Evolutionary conservation across 148 eudicot genomes (phyloP).

Genomic region (Silene conica): DNA sequence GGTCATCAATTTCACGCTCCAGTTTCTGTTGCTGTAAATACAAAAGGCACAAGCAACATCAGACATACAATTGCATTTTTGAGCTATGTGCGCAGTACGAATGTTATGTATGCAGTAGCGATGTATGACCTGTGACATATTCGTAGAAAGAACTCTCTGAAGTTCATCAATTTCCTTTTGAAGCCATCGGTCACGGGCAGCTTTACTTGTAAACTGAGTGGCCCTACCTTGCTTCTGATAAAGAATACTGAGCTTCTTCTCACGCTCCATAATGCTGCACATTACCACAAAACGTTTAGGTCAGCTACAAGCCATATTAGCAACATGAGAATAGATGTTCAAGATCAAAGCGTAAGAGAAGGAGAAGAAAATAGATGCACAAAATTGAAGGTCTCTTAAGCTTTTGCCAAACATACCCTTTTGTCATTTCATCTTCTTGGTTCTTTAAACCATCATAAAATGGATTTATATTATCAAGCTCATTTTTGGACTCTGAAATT

Average conservation of each 20-base stretch:
- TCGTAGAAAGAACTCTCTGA: slow-evolving; percentile 56
- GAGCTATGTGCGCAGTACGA: neutral
- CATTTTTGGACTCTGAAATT: slow-evolving; percentile 56
- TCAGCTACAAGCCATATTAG: neutral
- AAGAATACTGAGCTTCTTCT: slow-evolving; percentile 90
- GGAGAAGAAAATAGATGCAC: slow-evolving; percentile 4
- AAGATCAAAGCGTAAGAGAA: neutral
- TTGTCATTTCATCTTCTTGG: slow-evolving; percentile 73
- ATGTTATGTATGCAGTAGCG: neutral
- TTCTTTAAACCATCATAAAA: slow-evolving; percentile 50
- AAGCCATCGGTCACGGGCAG: slow-evolving; percentile 93
- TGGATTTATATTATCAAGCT: slow-evolving; percentile 61
- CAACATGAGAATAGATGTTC: neutral
- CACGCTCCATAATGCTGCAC: slow-evolving; percentile 84
- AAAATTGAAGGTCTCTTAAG: slow-evolving; percentile 3
- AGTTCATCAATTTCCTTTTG: slow-evolving; percentile 79
- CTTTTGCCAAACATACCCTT: slow-evolving; percentile 48
- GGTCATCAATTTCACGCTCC: slow-evolving; percentile 59
- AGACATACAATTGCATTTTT: neutral
- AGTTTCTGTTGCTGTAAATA: slow-evolving; percentile 61
- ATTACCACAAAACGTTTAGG: slow-evolving; percentile 14
- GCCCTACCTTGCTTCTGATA: slow-evolving; percentile 99
- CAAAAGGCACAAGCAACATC: slow-evolving; percentile 11
- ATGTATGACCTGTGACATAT: slow-evolving; percentile 57
- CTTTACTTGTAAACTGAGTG: slow-evolving; percentile 83